These are phyloP conservation scores for Populus nigra DNA, from an alignment of 345 rosid genomes.

Conservation along the genomic window DNA sequence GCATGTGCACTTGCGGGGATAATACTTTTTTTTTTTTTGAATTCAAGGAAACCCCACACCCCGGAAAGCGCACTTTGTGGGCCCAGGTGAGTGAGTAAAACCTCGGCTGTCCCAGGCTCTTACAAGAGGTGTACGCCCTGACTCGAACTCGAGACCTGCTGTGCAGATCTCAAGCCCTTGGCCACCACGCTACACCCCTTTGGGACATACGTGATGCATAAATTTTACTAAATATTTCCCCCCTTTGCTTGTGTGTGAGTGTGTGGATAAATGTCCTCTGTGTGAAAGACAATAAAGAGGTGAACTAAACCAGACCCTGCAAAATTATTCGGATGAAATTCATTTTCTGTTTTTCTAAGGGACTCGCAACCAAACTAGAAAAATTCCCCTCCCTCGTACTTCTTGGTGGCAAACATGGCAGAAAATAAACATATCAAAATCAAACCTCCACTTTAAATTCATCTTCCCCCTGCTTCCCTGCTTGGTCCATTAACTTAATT, in stretches of 20 bases:
- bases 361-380: not conserved
- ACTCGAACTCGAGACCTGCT: no score
- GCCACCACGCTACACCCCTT: no score
- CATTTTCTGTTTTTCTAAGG: not conserved
- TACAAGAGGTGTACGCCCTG: no score
- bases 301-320: not conserved
- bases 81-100: no score
- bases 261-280: not conserved
- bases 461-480: slow-evolving; percentile 90
- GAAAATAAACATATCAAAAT: not conserved
- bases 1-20: no score
- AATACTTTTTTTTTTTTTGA: no score
- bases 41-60: no score
- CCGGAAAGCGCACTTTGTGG: no score
- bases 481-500: slow-evolving; percentile 43
- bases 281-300: not conserved
- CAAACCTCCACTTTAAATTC: slow-evolving; percentile 88
- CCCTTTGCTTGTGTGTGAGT: not conserved
- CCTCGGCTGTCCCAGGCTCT: no score
- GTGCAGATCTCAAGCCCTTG: no score
- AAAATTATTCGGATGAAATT: not conserved
- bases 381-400: not conserved
- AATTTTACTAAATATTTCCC: no score
- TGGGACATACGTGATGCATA: no score
- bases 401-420: not conserved